A percentile compares a stretch with the other conserved stretches of the same genome.
phyloP scores from a whole-genome alignment of 257 asterid genomes.

The Gardenia jasminoides region DNA sequence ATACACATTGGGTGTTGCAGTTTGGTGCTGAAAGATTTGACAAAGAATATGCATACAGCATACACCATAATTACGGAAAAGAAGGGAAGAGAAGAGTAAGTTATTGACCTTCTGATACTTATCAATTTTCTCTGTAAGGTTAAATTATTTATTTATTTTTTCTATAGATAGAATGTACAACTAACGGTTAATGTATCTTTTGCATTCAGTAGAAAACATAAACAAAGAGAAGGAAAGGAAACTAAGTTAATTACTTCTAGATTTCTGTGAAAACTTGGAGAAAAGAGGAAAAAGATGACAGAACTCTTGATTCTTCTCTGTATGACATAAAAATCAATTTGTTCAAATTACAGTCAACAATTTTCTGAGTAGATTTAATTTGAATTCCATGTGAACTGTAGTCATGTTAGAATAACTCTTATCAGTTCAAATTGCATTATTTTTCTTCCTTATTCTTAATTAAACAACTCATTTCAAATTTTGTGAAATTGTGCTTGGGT shows the following conservation, averaged over 20 bases:
- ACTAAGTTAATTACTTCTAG: not conserved
- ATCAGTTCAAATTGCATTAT: not conserved
- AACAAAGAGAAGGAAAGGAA: not conserved
- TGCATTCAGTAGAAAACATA: not conserved
- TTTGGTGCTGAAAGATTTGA: constrained; percentile 94
- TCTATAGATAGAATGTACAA: not conserved
- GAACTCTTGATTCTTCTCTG: not conserved
- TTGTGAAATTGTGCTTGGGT: not conserved
- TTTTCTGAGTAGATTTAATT: not conserved
- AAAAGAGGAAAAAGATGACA: not conserved
- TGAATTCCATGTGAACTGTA: not conserved
- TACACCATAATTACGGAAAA: constrained; percentile 95
- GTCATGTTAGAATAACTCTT: not conserved
- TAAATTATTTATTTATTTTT: too few relatives aligned
- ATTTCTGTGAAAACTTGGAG: not conserved
- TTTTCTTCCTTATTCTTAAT: not conserved
- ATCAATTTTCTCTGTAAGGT: not conserved
- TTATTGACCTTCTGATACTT: not conserved
- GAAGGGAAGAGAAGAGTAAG: constrained; percentile 97
- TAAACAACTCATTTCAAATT: not conserved
- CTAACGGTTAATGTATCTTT: not conserved
- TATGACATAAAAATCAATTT: not conserved
- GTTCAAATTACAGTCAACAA: not conserved
- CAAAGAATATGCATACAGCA: constrained; percentile 86
- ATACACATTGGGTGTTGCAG: constrained; percentile 36